Base-by-base conservation (phyloP, 352 stramenopile genomes). In the Globisporangium viniferum region DNA sequence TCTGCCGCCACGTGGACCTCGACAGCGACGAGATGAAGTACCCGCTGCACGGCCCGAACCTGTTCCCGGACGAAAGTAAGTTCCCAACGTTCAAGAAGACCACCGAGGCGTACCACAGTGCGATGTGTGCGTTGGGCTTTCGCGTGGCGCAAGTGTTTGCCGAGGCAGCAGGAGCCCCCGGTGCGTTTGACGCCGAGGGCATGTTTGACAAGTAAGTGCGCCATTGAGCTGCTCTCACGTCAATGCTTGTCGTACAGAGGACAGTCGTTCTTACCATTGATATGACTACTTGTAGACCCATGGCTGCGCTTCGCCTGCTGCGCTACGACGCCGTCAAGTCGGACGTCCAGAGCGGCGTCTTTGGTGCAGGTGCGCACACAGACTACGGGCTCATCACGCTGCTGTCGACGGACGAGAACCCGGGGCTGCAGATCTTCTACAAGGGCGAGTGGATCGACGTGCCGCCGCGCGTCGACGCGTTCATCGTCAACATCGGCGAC, bases 261-360 rank as follows among this genome's bases (percentile, higher is more conserved):
- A 14, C 36, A 24, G 3, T 66, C 20, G 3, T 6, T 5, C 10
- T 36, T 10, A 46, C 20, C 10, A 56, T 58, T 18, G 8, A 65
- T 18, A 41, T 75, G 5, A 49, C 51, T 24, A 24, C 2, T 2
- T 41, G 15, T 73, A 75, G 68, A 54, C 81, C 85, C n/a, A 92
- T 94, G 86, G 81, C 86, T 10, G 85, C 86, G 44, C 69, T 95
- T 61, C 79, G 88, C n/a, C 66, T 95, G 61, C 73, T 95, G 44
- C 88, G 87, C 54, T 95, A 95, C 59, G 82, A 75, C 33, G 66
- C 86, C 10, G 78, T 90, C 62, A 77, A 84, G 55, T 93, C 86
- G 0, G 80, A 93, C 61, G 64, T 87, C 24, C 54, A 60, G 22
- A 75, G 71, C 20, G 88, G 88, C 9, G 74, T 95, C 12, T 88